Conservation (phyloP, 108 stramenopile species). For the Skeletonema tropicum region DNA sequence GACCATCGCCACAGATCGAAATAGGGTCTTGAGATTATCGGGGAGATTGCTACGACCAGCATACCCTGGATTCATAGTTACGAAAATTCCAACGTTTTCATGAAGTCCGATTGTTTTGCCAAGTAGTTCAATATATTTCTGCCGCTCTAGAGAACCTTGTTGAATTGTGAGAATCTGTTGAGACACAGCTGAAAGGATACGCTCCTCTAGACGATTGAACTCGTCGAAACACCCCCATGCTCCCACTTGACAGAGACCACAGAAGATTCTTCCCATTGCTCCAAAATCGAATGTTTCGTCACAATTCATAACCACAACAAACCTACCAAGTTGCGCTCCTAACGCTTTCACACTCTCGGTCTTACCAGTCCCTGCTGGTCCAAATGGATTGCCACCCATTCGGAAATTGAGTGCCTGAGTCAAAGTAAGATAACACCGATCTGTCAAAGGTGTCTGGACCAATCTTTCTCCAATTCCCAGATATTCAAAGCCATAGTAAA, state of each 20-base stretch:
- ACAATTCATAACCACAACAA: slow-evolving; percentile 98
- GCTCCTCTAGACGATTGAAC: slow-evolving; percentile 98
- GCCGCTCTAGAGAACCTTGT: slow-evolving; percentile 77
- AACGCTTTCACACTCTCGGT: slow-evolving; percentile 98
- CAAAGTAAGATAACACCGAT: slow-evolving; percentile 96
- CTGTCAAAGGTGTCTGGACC: slow-evolving; percentile 98
- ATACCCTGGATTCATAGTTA: slow-evolving; percentile 99
- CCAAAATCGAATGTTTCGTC: slow-evolving; percentile 96
- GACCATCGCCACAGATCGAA: slow-evolving; percentile 98
- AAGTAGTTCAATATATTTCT: slow-evolving; percentile 75
- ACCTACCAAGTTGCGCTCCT: slow-evolving; percentile 95
- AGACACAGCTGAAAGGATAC: slow-evolving; percentile 96
- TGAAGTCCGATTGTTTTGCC: slow-evolving; percentile 80
- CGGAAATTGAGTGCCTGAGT: slow-evolving; percentile 97
- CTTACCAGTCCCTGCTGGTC: slow-evolving; percentile 99
- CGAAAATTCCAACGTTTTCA: slow-evolving; percentile 96
- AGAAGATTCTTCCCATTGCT: slow-evolving; percentile 97
- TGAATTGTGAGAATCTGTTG: slow-evolving; percentile 98
- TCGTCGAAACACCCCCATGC: slow-evolving; percentile 99
- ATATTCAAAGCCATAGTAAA: slow-evolving; percentile 98
- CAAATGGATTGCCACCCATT: slow-evolving; percentile 98
- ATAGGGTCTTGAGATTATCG: slow-evolving; percentile 98
- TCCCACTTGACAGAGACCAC: slow-evolving; percentile 97
- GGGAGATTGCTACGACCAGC: slow-evolving; percentile 98
- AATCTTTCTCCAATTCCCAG: slow-evolving; percentile 97